Conservation (phyloP, 2,329 filamentous ascomycete genomes). For the Phaeosphaeria sp. region DNA sequence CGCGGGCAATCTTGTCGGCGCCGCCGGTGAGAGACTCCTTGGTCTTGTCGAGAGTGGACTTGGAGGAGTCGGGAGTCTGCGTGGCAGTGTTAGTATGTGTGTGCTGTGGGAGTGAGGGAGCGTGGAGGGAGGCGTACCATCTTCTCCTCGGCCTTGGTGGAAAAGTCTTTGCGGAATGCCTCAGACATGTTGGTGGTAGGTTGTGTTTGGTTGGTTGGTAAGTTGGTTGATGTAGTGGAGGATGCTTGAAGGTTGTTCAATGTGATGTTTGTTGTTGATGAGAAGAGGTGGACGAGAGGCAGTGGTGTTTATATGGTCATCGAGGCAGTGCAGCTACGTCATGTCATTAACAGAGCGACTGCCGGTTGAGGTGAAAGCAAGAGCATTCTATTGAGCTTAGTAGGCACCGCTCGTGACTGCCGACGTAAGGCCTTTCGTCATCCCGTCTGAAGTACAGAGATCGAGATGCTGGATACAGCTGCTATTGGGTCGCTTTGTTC, state of each 20-base stretch:
- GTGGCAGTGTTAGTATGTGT: constrained; percentile 1
- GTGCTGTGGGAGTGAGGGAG: no score
- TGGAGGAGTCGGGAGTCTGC: constrained; percentile 64
- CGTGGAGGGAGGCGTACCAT: constrained; percentile 11
- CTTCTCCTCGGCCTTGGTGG: constrained; percentile 63
- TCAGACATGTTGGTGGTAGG: constrained; percentile 62
- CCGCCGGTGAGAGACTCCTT: constrained; percentile 64
- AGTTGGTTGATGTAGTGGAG: constrained; percentile 15
- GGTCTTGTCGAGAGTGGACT: constrained; percentile 67
- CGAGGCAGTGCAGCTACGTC: constrained; percentile 27
- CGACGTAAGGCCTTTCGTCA: constrained; percentile 14
- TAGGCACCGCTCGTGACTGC: constrained; percentile 6
- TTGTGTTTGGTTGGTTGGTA: constrained; percentile 12
- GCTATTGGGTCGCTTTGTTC: constrained; percentile 11
- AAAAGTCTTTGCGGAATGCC: constrained; percentile 66
- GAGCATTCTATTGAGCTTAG: constrained; percentile 10
- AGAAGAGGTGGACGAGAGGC: constrained; percentile 5
- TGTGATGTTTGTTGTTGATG: constrained; percentile 24
- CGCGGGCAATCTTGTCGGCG: constrained; percentile 60
- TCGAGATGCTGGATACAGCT: background rate
- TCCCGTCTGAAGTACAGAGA: background rate
- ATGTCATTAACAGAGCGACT: constrained; percentile 17
- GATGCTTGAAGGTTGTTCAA: constrained; percentile 15
- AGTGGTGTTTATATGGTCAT: constrained; percentile 30
- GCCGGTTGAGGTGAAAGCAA: constrained; percentile 11